Base-by-base conservation (phyloP, 208 protist species). In the Wallacemonas rigidus region DNA sequence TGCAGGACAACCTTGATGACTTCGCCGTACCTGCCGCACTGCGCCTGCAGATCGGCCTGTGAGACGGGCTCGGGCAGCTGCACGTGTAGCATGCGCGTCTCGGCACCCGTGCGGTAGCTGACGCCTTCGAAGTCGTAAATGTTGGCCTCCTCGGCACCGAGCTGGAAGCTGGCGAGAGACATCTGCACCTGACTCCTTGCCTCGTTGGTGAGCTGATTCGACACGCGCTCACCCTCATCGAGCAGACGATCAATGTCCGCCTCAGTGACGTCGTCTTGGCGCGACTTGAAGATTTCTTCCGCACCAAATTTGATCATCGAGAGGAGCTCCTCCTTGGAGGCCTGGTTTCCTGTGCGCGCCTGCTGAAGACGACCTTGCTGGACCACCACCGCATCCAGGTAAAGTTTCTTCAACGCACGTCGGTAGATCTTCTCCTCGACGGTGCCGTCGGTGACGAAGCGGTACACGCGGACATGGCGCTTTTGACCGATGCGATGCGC, bases 401-500 rank as follows among this genome's bases (percentile, higher is more conserved):
- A 98, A 9, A 99, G 90, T 74, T 99, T 99, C 79, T 95, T 98
- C 43, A 98, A 85, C 6, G 99, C 99, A 5, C 98, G 93, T 45
- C 98, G 95, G 57, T 99, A 97, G 50, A 99, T 99, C 72, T 98
- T 97, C 79, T 99, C 98, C 79, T 99, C 98, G 35, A 99, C 90
- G 2, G 98, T 98, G 43, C 91, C 91, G 72, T 99, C 97, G 26
- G 98, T 99, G 12, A 99, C 90, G 60, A 99, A 98, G 60, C 98
- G 93, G 80, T 98, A 99, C 3, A 99, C 87, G 26, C 88, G 96
- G 0, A 99, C 99, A 40, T 89, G 94, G 55, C 98, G 97, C 58
- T 91, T 99, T 78, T 99, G 98, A 36, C 98, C 98, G 76, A 99
- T 99, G 69, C 99, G 93, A 82, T 99, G 99, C 36, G 98, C 97